Percentiles rank a stretch among this genome's conserved stretches.
Conservation (phyloP, 2,329 filamentous ascomycete species). For the Esteya vermicola region DNA sequence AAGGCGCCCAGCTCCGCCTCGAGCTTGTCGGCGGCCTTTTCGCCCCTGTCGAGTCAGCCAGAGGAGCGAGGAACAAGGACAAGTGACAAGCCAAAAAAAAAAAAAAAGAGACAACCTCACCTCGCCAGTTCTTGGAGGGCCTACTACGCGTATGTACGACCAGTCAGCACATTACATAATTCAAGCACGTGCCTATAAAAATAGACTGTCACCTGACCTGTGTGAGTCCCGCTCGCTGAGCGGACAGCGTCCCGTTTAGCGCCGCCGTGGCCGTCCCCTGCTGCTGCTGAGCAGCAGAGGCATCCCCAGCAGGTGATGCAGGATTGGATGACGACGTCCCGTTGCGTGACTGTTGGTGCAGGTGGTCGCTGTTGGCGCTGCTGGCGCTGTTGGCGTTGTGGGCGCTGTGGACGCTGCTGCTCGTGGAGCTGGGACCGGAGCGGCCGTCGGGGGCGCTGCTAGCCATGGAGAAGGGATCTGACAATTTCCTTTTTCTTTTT, state of each 20-base stretch:
- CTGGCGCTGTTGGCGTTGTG: no score
- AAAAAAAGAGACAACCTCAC: conserved; percentile 5
- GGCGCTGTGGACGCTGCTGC: no score
- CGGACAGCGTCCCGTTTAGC: background rate
- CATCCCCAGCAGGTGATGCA: background rate
- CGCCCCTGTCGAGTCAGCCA: conserved; percentile 26
- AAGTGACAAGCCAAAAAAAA: background rate
- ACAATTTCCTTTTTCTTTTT: no score
- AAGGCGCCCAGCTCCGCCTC: conserved; percentile 37
- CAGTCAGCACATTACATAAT: conserved; percentile 2
- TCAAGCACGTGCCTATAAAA: background rate
- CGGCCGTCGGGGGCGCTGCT: no score
- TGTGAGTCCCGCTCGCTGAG: conserved; percentile 4
- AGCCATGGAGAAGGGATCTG: no score
- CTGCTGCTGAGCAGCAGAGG: background rate
- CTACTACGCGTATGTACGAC: conserved; percentile 3
- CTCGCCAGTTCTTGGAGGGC: conserved; percentile 8
- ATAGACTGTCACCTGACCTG: conserved; percentile 5
- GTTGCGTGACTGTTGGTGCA: no score
- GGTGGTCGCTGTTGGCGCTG: no score
- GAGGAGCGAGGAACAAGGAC: background rate
- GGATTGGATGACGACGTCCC: no score
- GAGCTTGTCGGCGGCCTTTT: conserved; percentile 36
- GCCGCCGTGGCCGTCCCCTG: no score
- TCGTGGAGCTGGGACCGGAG: no score